phyloP scores from a whole-genome alignment of 2,329 filamentous ascomycete species.

The Aspergillus sp. region DNA sequence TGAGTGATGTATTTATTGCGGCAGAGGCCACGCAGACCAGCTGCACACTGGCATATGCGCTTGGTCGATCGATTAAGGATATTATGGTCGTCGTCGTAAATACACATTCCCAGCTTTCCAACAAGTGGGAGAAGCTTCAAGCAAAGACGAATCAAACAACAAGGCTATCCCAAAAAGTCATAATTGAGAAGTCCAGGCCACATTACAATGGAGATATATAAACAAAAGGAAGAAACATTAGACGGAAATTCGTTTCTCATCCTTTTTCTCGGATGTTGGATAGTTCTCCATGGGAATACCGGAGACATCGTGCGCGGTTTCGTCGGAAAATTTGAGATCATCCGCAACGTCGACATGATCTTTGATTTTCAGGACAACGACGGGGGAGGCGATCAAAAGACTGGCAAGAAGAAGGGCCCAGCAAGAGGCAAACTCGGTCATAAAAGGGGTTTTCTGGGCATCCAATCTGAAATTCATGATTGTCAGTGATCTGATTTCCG shows the following conservation, averaged over 20 bases:
- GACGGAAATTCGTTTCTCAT: background rate
- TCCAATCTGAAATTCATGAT: constrained; percentile 60
- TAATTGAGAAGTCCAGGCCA: too few relatives aligned
- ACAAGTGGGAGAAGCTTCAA: too few relatives aligned
- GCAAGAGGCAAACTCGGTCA: constrained; percentile 66
- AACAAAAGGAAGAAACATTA: too few relatives aligned
- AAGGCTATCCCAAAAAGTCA: too few relatives aligned
- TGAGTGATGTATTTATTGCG: too few relatives aligned
- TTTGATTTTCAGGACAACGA: constrained; percentile 74
- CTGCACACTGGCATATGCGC: too few relatives aligned
- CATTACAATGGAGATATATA: too few relatives aligned
- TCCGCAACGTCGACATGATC: constrained; percentile 78
- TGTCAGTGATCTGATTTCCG: constrained; percentile 7
- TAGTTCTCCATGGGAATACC: constrained; percentile 16
- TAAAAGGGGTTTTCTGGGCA: constrained; percentile 56
- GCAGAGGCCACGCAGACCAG: too few relatives aligned
- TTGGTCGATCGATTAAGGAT: too few relatives aligned
- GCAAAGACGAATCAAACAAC: too few relatives aligned
- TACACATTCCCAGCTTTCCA: too few relatives aligned
- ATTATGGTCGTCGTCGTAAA: too few relatives aligned
- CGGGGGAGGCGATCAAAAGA: constrained; percentile 70
- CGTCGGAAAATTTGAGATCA: constrained; percentile 79
- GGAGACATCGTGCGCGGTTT: constrained; percentile 68
- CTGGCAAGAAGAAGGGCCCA: constrained; percentile 75
- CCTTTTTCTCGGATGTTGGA: background rate